Evolutionary conservation across 2,329 filamentous ascomycete genomes (phyloP).

Genomic region (Diaporthe citriasiana): DNA sequence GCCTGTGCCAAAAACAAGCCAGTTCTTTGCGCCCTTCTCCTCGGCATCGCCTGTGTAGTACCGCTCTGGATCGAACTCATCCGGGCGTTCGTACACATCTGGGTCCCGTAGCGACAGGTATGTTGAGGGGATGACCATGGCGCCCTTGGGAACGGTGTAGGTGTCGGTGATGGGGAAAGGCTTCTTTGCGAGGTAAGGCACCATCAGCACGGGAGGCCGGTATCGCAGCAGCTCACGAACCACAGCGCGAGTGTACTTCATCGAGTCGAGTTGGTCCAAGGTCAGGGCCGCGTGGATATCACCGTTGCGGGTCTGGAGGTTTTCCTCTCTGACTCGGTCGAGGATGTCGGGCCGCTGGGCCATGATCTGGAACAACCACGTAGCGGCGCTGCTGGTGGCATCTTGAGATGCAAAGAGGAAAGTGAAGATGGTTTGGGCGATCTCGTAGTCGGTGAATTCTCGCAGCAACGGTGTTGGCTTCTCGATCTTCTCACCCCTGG

Average conservation of each 20-base stretch:
- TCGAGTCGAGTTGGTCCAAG: slow-evolving; percentile 89
- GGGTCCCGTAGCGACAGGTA: slow-evolving; percentile 93
- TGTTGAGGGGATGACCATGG: slow-evolving; percentile 94
- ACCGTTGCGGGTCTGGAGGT: slow-evolving; percentile 81
- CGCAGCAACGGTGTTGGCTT: slow-evolving; percentile 89
- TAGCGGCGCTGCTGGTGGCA: slow-evolving; percentile 92
- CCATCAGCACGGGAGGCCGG: slow-evolving; percentile 96
- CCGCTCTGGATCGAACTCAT: slow-evolving; percentile 89
- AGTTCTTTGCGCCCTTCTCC: slow-evolving; percentile 90
- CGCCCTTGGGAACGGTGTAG: slow-evolving; percentile 95
- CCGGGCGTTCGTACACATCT: slow-evolving; percentile 91
- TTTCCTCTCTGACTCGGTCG: slow-evolving; percentile 92
- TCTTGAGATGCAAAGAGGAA: slow-evolving; percentile 98
- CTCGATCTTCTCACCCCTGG: slow-evolving; percentile 77
- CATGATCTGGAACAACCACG: slow-evolving; percentile 95
- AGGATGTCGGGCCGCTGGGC: slow-evolving; percentile 95
- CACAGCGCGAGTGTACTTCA: slow-evolving; percentile 92
- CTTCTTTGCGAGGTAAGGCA: slow-evolving; percentile 96
- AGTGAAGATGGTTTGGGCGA: slow-evolving; percentile 93
- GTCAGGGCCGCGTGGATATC: slow-evolving; percentile 78
- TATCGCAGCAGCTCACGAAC: slow-evolving; percentile 94
- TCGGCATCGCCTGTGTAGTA: slow-evolving; percentile 94
- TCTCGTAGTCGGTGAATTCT: slow-evolving; percentile 91
- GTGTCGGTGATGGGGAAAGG: slow-evolving; percentile 88
- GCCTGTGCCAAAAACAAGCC: slow-evolving; percentile 93